phyloP scores from a whole-genome alignment of 1,139 yeast species.

The Pichia sp. region DNA sequence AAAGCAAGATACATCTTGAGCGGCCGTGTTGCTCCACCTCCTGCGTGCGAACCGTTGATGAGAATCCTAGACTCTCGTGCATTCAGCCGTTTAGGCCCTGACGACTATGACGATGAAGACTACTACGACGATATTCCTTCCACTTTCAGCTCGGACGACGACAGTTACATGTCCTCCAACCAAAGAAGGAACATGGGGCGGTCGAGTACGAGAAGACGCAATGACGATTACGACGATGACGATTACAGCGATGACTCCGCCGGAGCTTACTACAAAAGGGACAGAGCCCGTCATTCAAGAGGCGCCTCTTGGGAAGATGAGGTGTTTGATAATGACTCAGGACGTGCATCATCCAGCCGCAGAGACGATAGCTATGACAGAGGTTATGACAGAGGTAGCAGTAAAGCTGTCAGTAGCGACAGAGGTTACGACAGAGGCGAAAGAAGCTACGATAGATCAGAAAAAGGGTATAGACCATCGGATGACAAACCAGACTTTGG shows the following conservation, averaged over 20 bases:
- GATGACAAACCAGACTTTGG: slow-evolving; percentile 49
- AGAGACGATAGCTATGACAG: slow-evolving; percentile 5
- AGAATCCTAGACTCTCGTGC: slow-evolving; percentile 83
- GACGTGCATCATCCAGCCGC: slow-evolving; percentile 16
- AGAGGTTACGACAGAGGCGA: slow-evolving; percentile 12
- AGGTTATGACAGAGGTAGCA: neutral
- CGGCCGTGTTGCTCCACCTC: slow-evolving; percentile 88
- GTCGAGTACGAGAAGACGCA: slow-evolving; percentile 32
- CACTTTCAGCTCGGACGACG: slow-evolving; percentile 48
- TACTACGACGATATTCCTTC: slow-evolving; percentile 73
- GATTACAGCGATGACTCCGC: slow-evolving; percentile 31
- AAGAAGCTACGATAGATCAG: neutral
- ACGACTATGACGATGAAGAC: slow-evolving; percentile 57
- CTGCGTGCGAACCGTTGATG: slow-evolving; percentile 86
- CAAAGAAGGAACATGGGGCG: slow-evolving; percentile 4
- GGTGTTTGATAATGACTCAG: slow-evolving; percentile 48
- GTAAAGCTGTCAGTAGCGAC: neutral
- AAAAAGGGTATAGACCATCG: slow-evolving; percentile 36
- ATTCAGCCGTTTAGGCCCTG: slow-evolving; percentile 54
- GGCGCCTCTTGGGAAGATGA: slow-evolving; percentile 75
- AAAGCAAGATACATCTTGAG: slow-evolving; percentile 78
- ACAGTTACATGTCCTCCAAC: slow-evolving; percentile 24
- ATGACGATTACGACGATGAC: slow-evolving; percentile 37
- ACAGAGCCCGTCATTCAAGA: slow-evolving; percentile 6
- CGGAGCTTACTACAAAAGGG: slow-evolving; percentile 20